Base-by-base conservation (phyloP, 129 eudicot species). In the Helichrysum umbraculigerum region DNA sequence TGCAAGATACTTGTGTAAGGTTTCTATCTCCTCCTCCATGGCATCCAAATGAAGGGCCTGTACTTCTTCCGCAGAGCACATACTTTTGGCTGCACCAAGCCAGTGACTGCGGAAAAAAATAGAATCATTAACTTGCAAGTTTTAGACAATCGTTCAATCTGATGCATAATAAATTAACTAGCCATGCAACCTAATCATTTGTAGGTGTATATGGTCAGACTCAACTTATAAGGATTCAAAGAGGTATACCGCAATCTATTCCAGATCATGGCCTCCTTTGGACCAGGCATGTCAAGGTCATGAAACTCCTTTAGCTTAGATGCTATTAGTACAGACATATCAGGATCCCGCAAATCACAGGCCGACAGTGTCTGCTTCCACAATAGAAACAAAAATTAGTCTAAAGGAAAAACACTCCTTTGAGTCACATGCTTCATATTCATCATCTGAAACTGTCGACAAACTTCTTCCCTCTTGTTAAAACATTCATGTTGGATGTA, bases 251-350 rank as follows among this genome's bases (percentile, higher is more conserved):
- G 85, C 82, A 94, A 76, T 87, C 96, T 86, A 42, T 78, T 84
- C 98, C 98, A 94, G 65, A 94, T 85, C 29, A 79, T 51, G 61
- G 86, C 73, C 41, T 78, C 77, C 82, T 84, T 94, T 70, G 96
- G 80, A 70, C 96, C 96, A 85, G 98, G 93, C 97, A 94, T 88
- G 54, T 81, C 85, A 65, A 94, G 96, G 20, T 87, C 76, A 72
- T 94, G 97, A 65, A 91, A 94, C 84, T 94, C 98, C 89, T 83
- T 94, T 83, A 87, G 82, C 86, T 91, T 94, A 68, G 97, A 81
- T 70, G 98, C 98, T 83, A 91, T 87, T 22, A 94, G 86, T 32
- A 87, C 81, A 87, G 96, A 94, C 74, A 85, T 89, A 72, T 87
- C 96, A 19, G 89, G 91, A 84, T 91, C 97, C 70, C 89, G 90